Base-by-base conservation (phyloP, 2,329 filamentous ascomycete species). In the Leptographium galeiforme region DNA sequence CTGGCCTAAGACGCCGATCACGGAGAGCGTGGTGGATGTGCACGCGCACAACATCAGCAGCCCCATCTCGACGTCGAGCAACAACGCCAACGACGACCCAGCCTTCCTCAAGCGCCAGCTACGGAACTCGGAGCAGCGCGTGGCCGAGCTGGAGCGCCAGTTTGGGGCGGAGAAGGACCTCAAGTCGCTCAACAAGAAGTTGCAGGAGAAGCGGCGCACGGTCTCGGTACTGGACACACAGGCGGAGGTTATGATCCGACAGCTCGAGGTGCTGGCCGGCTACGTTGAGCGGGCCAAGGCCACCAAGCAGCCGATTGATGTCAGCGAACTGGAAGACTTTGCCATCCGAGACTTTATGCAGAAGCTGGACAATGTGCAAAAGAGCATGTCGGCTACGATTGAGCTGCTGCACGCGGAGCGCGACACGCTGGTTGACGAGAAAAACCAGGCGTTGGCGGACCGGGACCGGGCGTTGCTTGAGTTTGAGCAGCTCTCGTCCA, bases 181-280 rank as follows among this genome's bases (percentile, higher is more conserved):
- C 30, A 85, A 85, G 68, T 85, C 83, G 61, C 81, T 94, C 34
- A 94, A 94, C 67, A 89, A 85, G 61, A 91, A 90, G 64, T 73
- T 97, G 30, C 77, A 87, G 39, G 90, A 97, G 68, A 97, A 97
- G 72, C 79, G 93, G 55, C 95, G 94, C 62, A 97, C 93, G 0
- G 93, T 98, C 66, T 91, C 91, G 8, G 87, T 94, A 18, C 74
- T 97, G 51, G 91, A 97, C 65, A 91, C 90, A 0, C 89, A 96
- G 68, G 89, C 89, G 50, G 91, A 97, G 68, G 90, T 97, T 66
- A 91, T 95, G 70, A 87, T 97, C 62, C 85, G 87, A 43, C 89
- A 97, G 67, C 74, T 97, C 18, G 89, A 95, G 63, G 85, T 91
- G 40, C 78, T 96, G 62, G 90, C 89, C 5, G 88, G 90, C 47